Evolutionary conservation across 139 green algal species (phyloP).

Genomic region (Coccomyxa sp.): DNA sequence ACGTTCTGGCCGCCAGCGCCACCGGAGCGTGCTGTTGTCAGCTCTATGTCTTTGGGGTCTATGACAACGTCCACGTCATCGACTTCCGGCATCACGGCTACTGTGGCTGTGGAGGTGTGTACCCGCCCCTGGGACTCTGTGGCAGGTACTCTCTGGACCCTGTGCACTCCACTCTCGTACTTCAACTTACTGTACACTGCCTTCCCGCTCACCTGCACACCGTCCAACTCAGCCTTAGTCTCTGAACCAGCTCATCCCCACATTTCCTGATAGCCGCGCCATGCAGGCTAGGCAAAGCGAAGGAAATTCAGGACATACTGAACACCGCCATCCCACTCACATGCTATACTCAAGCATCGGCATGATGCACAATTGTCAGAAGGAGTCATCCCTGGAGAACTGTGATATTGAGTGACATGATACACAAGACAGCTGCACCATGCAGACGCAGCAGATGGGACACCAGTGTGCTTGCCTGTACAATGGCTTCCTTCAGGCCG

Average conservation of each 20-base stretch:
- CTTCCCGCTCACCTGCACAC: conserved; percentile 40
- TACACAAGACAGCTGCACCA: too few species aligned
- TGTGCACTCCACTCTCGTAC: conserved; percentile 96
- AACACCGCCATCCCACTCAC: too few species aligned
- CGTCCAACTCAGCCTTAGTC: background rate
- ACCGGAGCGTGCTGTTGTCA: conserved; percentile 66
- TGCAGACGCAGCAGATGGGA: too few species aligned
- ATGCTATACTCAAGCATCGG: too few species aligned
- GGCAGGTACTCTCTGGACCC: conserved; percentile 95
- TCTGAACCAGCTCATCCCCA: background rate
- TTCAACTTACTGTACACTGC: conserved; percentile 91
- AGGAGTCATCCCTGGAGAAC: too few species aligned
- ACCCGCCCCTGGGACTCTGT: conserved; percentile 91
- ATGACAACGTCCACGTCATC: conserved; percentile 82
- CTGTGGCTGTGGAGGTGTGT: conserved; percentile 96
- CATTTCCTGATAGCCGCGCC: background rate
- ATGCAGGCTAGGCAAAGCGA: background rate
- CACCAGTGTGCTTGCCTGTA: too few species aligned
- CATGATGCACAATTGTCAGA: too few species aligned
- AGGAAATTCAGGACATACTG: too few species aligned
- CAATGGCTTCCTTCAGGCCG: conserved; percentile 83
- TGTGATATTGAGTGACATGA: too few species aligned
- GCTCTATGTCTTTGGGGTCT: conserved; percentile 77
- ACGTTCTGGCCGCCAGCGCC: conserved; percentile 88
- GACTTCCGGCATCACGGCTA: conserved; percentile 76